phyloP scores from a whole-genome alignment of 352 stramenopile genomes.

The Phytopythium cucurbitacearum region DNA sequence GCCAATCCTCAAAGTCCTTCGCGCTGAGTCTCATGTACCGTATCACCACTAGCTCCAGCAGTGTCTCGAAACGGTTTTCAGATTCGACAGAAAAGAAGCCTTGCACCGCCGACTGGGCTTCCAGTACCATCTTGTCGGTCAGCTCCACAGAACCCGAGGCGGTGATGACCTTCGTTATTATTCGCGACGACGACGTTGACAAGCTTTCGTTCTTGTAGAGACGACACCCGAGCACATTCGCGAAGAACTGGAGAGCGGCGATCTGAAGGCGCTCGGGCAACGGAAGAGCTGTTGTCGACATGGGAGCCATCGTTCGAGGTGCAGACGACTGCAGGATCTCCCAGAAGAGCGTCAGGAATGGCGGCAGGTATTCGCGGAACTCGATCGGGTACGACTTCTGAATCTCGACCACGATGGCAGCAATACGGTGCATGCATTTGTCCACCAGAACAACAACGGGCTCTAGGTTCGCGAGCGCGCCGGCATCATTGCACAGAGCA shows the following conservation, averaged over 20 bases:
- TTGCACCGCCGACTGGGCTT: slow-evolving; percentile 52
- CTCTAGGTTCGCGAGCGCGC: slow-evolving; percentile 6
- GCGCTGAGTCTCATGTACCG: slow-evolving; percentile 64
- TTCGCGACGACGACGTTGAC: slow-evolving; percentile 26
- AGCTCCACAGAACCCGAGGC: slow-evolving; percentile 67
- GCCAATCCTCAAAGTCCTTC: slow-evolving; percentile 68
- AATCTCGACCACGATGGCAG: slow-evolving; percentile 55
- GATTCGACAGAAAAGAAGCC: slow-evolving; percentile 38
- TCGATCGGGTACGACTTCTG: slow-evolving; percentile 83
- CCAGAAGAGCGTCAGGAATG: slow-evolving; percentile 70
- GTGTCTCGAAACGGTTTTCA: slow-evolving; percentile 37
- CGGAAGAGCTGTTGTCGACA: slow-evolving; percentile 3
- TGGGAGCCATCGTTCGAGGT: not conserved
- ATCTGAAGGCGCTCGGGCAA: slow-evolving; percentile 49
- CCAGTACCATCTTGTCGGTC: slow-evolving; percentile 71
- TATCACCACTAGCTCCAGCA: slow-evolving; percentile 71
- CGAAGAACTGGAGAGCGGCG: slow-evolving; percentile 73
- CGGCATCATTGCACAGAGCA: slow-evolving; percentile 2
- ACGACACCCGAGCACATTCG: slow-evolving; percentile 74
- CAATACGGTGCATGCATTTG: slow-evolving; percentile 65
- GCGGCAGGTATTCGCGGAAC: slow-evolving; percentile 72
- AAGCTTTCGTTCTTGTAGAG: slow-evolving; percentile 79
- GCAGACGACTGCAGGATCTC: slow-evolving; percentile 33
- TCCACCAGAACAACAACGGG: slow-evolving; percentile 27
- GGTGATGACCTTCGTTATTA: slow-evolving; percentile 81